Conservation (phyloP, 139 green algal species). For the Ettlia oleoabundans region DNA sequence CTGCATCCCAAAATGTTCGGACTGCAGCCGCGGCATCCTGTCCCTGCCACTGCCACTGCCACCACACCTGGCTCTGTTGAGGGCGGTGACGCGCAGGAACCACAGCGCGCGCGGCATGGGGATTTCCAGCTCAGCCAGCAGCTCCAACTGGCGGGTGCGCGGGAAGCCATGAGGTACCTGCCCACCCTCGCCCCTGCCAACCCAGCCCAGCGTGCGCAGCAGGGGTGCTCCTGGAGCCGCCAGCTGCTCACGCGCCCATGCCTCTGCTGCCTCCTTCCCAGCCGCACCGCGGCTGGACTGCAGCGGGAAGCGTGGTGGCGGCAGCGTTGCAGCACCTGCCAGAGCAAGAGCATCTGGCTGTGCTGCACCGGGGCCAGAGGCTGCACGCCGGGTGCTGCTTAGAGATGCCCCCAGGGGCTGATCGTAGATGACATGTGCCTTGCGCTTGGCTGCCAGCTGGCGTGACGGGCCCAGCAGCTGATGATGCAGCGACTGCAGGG, state of each 20-base stretch:
- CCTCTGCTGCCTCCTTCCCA: not conserved
- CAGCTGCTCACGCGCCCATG: conserved; percentile 17
- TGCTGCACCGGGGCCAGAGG: not conserved
- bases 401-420: not conserved
- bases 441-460: conserved; percentile 14
- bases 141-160: not conserved
- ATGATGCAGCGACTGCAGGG: conserved; percentile 24
- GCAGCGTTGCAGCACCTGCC: conserved; percentile 4
- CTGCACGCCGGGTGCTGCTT: not conserved
- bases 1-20: too few species aligned
- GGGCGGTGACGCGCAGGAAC: conserved; percentile 38
- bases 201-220: not conserved
- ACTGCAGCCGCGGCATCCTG: too few species aligned
- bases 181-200: not conserved
- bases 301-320: conserved; percentile 2
- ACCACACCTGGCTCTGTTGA: conserved; percentile 25
- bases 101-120: conserved; percentile 47
- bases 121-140: conserved; percentile 36
- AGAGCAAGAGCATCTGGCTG: too few species aligned
- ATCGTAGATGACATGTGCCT: conserved; percentile 13
- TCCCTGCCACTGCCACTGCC: too few species aligned
- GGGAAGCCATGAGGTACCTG: conserved; percentile 12
- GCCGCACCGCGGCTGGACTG: not conserved
- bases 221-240: conserved; percentile 3
- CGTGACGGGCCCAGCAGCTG: conserved; percentile 16